These are phyloP conservation scores for Apiospora phragmitis DNA, from an alignment of 2,329 filamentous ascomycete genomes.

Conservation along the genomic window DNA sequence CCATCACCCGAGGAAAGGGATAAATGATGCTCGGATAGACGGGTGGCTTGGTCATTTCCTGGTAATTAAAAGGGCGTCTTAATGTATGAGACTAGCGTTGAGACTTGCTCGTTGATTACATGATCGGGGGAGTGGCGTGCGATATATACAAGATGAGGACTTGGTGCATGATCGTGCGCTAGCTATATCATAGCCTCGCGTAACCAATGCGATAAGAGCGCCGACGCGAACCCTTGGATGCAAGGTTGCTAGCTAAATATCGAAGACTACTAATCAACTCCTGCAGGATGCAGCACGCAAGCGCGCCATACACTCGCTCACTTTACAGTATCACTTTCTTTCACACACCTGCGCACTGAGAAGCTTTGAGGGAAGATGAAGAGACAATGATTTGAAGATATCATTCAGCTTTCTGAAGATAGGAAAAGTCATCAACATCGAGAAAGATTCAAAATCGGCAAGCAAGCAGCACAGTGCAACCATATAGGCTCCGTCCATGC, in stretches of 20 bases:
- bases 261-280: not conserved
- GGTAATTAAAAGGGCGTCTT: not conserved
- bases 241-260: no score
- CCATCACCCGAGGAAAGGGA: not conserved
- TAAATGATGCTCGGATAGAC: not conserved
- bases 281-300: not conserved
- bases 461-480: not conserved
- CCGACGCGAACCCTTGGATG: no score
- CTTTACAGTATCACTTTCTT: not conserved
- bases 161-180: not conserved
- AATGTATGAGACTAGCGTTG: not conserved
- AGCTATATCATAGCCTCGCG: not conserved
- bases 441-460: not conserved
- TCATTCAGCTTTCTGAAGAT: not conserved
- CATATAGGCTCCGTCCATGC: not conserved
- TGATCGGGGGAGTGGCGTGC: not conserved
- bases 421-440: not conserved
- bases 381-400: not conserved
- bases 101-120: not conserved
- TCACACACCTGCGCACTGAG: not conserved
- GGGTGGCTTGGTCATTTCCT: not conserved
- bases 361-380: not conserved
- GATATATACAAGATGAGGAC: not conserved
- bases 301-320: no score
- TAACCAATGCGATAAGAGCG: no score